phyloP scores from a whole-genome alignment of 2,329 filamentous ascomycete species.

The Penicillium freii region DNA sequence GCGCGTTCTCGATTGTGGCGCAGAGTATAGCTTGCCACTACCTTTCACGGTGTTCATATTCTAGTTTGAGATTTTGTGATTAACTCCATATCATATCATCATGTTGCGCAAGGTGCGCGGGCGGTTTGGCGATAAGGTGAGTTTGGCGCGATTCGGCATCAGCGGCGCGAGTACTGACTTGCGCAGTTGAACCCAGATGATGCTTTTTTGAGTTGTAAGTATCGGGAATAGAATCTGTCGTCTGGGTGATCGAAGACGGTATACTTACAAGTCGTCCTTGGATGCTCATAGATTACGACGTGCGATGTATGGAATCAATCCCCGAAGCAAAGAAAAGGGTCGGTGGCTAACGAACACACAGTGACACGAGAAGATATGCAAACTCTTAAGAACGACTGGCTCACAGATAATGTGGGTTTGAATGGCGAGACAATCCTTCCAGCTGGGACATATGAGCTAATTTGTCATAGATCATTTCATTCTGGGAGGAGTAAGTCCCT shows the following conservation, averaged over 20 bases:
- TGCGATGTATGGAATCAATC: constrained; percentile 53
- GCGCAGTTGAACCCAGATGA: constrained; percentile 59
- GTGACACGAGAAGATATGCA: constrained; percentile 89
- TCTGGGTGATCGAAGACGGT: neutral
- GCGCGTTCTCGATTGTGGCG: constrained; percentile 23
- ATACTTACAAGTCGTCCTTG: constrained; percentile 14
- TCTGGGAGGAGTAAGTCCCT: constrained; percentile 84
- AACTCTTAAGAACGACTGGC: constrained; percentile 86
- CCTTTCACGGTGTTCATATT: neutral
- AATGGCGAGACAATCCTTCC: constrained; percentile 2
- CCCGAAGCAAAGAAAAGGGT: neutral
- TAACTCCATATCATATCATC: neutral
- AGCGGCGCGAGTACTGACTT: constrained; percentile 19
- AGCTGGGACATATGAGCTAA: constrained; percentile 25
- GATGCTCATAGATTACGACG: constrained; percentile 57
- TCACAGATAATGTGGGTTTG: constrained; percentile 81
- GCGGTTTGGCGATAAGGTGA: constrained; percentile 39
- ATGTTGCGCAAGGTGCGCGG: constrained; percentile 39
- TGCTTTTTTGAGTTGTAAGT: constrained; percentile 69
- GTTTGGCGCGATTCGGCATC: constrained; percentile 15
- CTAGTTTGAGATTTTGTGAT: neutral
- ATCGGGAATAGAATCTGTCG: neutral
- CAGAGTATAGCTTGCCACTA: constrained; percentile 19
- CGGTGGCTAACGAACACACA: constrained; percentile 37
- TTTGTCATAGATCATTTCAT: constrained; percentile 73